Base-by-base conservation (phyloP, 164 flowering plant genomes). In the Magnolia officinalis region DNA sequence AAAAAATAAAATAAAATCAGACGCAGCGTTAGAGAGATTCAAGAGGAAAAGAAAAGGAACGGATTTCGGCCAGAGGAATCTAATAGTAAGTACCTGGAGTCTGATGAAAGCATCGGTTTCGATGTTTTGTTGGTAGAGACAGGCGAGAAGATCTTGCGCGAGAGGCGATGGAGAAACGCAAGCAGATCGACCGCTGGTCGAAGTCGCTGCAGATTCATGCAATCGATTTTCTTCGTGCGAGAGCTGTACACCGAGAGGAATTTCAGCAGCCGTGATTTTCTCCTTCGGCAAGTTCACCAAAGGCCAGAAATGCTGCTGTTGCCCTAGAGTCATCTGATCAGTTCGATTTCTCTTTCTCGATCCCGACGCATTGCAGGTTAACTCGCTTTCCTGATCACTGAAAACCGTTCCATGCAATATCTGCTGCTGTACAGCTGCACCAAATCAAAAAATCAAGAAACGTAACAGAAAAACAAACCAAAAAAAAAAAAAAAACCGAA, bases 321-420 rank as follows among this genome's bases (percentile, higher is more conserved):
- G 67, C 67, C 10, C 10, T 2, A 70, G 61, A 61, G 72, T 23
- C 67, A 76, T 59, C 4, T 31, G 58, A 11, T 72, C 72, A 26
- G 63, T 66, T 6, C 79, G 64, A 31, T 26, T 72, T n/a, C 79
- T 24, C 63, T 81, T 83, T 24, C 80, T 72, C 9, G 82, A 74
- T 52, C 76, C 85, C 3, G 85, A 81, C 1, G 77, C 45, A 50
- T 83, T 83, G 80, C 85, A 78, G 18, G 83, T 83, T 13, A 83
- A 61, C 50, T 80, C 85, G 74, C 85, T 83, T 70, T 78, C 83
- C 6, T 73, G 83, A 31, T 78, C 81, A 29, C 82, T 80, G 24
- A 80, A 70, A 2, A 77, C 84, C 2, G 82, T 73, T 68, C 79
- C 82, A n/a, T 70, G 77, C 23, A 82, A 45, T 26, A 82, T 71